Percentiles rank a stretch among this genome's conserved stretches.
Evolutionary conservation across 805 yeast species (phyloP).

Genomic region (Yamadazyma kitorensis): DNA sequence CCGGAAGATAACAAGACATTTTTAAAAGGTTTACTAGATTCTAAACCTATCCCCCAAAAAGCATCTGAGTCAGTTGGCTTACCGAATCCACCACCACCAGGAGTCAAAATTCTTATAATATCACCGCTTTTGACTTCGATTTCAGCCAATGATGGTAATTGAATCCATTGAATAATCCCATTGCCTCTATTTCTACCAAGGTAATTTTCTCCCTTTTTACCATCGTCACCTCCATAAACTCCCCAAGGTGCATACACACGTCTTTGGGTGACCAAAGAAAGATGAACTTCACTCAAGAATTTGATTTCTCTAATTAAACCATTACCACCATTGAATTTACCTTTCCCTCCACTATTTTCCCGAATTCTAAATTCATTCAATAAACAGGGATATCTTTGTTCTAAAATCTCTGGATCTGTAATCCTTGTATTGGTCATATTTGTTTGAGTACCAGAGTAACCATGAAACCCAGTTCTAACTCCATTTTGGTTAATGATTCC

Average conservation of each 20-base stretch:
- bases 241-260: conserved; percentile 19
- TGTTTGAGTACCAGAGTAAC: conserved; percentile 36
- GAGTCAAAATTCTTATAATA: conserved; percentile 62
- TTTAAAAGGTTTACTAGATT: not conserved
- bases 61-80: conserved; percentile 15
- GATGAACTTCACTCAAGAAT: conserved; percentile 15
- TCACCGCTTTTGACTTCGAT: conserved; percentile 60
- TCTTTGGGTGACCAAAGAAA: conserved; percentile 19
- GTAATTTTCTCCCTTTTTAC: conserved; percentile 36
- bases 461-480: conserved; percentile 13
- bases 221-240: conserved; percentile 29
- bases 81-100: conserved; percentile 89
- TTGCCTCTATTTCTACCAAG: conserved; percentile 29
- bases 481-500: conserved; percentile 14
- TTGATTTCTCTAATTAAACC: conserved; percentile 19
- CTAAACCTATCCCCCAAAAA: conserved; percentile 11
- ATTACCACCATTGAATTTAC: conserved; percentile 18
- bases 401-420: conserved; percentile 19
- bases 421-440: conserved; percentile 40
- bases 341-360: conserved; percentile 16
- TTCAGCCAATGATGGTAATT: conserved; percentile 64
- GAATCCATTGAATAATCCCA: conserved; percentile 18
- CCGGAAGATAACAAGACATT: conserved; percentile 15
- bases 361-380: conserved; percentile 14
- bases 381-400: conserved; percentile 17